Percentiles rank a stretch among this genome's conserved stretches.
These are phyloP conservation scores for Parasarocladium wereldwijsianum DNA, from an alignment of 2,329 filamentous ascomycete species.

Conservation along the genomic window DNA sequence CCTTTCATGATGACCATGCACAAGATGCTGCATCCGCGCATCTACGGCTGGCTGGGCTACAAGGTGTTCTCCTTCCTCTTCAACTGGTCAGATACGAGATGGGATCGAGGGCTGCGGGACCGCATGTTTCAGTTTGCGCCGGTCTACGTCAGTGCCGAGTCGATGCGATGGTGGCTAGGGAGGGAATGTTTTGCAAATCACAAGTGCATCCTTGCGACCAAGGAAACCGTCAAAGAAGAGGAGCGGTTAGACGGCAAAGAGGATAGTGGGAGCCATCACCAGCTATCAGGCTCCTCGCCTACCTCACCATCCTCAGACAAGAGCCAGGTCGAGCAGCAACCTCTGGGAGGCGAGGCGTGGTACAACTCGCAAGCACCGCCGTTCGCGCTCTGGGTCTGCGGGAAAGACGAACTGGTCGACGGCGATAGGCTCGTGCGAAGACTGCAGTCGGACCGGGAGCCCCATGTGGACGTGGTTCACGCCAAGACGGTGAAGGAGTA, in stretches of 20 bases:
- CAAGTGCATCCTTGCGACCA: conserved; percentile 73
- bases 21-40: conserved; percentile 39
- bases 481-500: conserved; percentile 73
- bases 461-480: conserved; percentile 67
- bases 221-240: conserved; percentile 50
- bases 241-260: conserved; percentile 40
- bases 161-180: conserved; percentile 93
- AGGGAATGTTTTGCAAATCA: conserved; percentile 66
- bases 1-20: conserved; percentile 88
- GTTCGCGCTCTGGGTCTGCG: conserved; percentile 78
- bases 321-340: conserved; percentile 13
- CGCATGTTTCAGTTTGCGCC: conserved; percentile 88
- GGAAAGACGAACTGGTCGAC: conserved; percentile 73
- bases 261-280: conserved; percentile 9
- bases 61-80: conserved; percentile 83
- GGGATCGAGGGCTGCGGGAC: conserved; percentile 66
- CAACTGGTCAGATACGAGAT: conserved; percentile 69
- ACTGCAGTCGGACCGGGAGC: conserved; percentile 65
- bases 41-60: conserved; percentile 78
- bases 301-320: conserved; percentile 2
- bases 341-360: conserved; percentile 53
- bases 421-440: conserved; percentile 59
- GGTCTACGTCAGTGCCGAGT: conserved; percentile 77
- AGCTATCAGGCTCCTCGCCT: conserved; percentile 7
- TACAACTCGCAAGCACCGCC: conserved; percentile 68